Conservation (phyloP, 176 grass and related monocot species). For the Saccharum officinarum region DNA sequence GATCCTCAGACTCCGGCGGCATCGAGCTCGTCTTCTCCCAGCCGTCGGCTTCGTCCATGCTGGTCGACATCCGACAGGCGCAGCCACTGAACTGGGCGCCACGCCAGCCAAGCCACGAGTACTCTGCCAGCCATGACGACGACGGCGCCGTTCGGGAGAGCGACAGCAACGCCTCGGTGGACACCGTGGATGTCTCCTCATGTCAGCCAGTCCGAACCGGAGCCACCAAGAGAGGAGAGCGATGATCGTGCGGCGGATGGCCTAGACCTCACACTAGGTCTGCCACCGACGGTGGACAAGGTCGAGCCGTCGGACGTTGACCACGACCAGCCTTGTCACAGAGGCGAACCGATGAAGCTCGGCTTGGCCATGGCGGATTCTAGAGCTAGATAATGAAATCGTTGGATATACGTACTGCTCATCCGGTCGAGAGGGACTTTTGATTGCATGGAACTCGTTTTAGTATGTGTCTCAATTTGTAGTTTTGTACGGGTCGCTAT, state of each 20-base stretch:
- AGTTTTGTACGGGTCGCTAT: not conserved
- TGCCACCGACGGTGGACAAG: not conserved
- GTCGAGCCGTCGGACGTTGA: slow-evolving; percentile 5
- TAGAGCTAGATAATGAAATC: not conserved
- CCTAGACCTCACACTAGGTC: slow-evolving; percentile 65
- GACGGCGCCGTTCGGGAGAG: not conserved
- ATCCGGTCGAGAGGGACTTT: not conserved
- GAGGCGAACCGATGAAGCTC: slow-evolving; percentile 26
- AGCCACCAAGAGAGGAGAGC: not conserved
- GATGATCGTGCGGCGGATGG: slow-evolving; percentile 1
- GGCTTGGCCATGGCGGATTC: slow-evolving; percentile 27
- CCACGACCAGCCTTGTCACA: not conserved
- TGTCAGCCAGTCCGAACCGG: slow-evolving; percentile 54
- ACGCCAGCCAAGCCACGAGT: slow-evolving; percentile 29
- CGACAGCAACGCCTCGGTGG: slow-evolving; percentile 43
- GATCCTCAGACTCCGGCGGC: not conserved
- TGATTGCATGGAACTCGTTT: not conserved
- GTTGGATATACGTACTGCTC: not conserved
- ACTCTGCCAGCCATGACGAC: not conserved
- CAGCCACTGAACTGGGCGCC: slow-evolving; percentile 37
- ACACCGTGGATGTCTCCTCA: slow-evolving; percentile 54
- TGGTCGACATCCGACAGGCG: not conserved
- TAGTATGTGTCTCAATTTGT: slow-evolving; percentile 4
- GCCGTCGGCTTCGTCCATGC: not conserved
- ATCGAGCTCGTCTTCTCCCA: slow-evolving; percentile 29